phyloP scores from a whole-genome alignment of 805 yeast species.

The Scheffersomyces amazonensis region DNA sequence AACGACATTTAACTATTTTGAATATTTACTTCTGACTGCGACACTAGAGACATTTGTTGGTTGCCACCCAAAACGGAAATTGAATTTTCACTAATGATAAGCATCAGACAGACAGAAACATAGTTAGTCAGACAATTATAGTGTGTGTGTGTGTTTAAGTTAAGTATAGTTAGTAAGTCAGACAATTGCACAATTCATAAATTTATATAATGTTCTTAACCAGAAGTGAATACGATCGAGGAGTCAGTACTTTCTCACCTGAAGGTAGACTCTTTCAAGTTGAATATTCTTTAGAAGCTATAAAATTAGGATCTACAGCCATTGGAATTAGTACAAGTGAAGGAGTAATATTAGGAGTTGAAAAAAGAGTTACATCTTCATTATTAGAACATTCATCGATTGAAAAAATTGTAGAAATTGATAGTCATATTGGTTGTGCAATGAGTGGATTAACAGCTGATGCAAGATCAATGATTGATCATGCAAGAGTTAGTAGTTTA shows the following conservation, averaged over 20 bases:
- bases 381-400: conserved; percentile 88
- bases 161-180: no score
- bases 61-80: no score
- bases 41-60: no score
- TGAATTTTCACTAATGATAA: no score
- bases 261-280: conserved; percentile 98
- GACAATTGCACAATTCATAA: no score
- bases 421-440: conserved; percentile 93
- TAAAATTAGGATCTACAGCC: conserved; percentile 96
- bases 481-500: conserved; percentile 86
- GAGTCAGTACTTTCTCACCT: conserved; percentile 97
- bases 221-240: conserved; percentile 99
- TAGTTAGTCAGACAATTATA: no score
- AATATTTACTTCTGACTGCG: no score
- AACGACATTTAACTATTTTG: no score
- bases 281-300: conserved; percentile 96
- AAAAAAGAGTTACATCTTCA: conserved; percentile 92
- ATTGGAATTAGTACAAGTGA: conserved; percentile 94
- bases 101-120: no score
- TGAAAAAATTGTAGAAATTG: conserved; percentile 95
- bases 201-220: conserved; percentile 93
- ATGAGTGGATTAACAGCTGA: conserved; percentile 99
- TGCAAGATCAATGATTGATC: conserved; percentile 98
- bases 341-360: conserved; percentile 96
- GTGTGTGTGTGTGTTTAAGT: no score